Evolutionary conservation across 352 stramenopile species (phyloP).

Genomic region (Phytopythium cucurbitacearum): DNA sequence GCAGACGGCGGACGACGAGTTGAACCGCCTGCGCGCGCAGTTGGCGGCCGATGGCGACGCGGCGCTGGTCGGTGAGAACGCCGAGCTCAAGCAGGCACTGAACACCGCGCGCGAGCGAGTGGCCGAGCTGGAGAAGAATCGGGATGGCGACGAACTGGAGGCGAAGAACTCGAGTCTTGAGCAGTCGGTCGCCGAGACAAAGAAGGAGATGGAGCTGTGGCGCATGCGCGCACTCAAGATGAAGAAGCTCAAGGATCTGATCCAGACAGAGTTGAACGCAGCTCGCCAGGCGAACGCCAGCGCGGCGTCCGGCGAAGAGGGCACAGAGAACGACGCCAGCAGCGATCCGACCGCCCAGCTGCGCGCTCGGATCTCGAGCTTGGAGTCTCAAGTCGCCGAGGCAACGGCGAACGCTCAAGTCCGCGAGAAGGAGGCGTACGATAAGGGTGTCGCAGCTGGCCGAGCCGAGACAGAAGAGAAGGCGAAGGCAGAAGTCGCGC

Average conservation of each 20-base stretch:
- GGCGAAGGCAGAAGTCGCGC: constrained; percentile 23
- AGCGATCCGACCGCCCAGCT: constrained; percentile 24
- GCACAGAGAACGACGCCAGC: background rate
- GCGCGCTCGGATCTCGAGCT: constrained; percentile 22
- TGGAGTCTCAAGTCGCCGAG: constrained; percentile 34
- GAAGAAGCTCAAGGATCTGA: constrained; percentile 79
- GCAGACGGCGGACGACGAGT: constrained; percentile 40
- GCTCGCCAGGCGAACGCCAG: constrained; percentile 18
- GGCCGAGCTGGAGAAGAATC: constrained; percentile 19
- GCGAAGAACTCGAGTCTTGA: background rate
- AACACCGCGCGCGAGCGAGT: constrained; percentile 13
- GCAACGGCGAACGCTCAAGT: constrained; percentile 24
- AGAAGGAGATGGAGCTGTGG: constrained; percentile 74
- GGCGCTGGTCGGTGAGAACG: constrained; percentile 22
- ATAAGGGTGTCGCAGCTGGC: constrained; percentile 30
- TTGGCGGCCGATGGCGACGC: constrained; percentile 1
- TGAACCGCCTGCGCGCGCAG: constrained; percentile 20
- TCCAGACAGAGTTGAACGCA: constrained; percentile 47
- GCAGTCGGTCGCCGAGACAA: constrained; percentile 12
- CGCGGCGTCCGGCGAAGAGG: background rate
- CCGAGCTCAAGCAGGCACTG: constrained; percentile 19
- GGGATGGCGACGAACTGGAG: constrained; percentile 2
- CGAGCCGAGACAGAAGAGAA: constrained; percentile 32
- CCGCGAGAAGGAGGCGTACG: constrained; percentile 31
- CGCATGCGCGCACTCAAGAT: constrained; percentile 77